A percentile compares a stretch with the other conserved stretches of the same genome.
Evolutionary conservation across 2,329 filamentous ascomycete genomes (phyloP).

Genomic region (Fusarium domesticum): DNA sequence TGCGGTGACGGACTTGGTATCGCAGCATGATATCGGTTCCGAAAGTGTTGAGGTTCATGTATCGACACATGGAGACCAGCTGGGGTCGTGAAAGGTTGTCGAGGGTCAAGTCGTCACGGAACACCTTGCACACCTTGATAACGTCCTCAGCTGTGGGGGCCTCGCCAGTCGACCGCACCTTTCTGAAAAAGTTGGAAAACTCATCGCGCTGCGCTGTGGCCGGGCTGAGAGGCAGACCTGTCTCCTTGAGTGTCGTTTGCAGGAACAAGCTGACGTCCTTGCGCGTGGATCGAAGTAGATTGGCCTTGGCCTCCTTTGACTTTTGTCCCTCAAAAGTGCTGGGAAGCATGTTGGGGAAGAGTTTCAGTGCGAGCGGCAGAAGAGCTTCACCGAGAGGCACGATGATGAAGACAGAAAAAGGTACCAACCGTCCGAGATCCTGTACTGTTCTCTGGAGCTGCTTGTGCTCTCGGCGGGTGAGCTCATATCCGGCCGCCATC

Average conservation of each 20-base stretch:
- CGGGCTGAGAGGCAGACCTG: slow-evolving; percentile 82
- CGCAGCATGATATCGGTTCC: slow-evolving; percentile 97
- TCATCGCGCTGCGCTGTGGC: slow-evolving; percentile 88
- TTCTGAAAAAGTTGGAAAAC: slow-evolving; percentile 95
- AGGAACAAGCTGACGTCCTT: slow-evolving; percentile 94
- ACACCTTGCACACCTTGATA: slow-evolving; percentile 98
- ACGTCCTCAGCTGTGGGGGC: slow-evolving; percentile 84
- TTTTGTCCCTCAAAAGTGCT: slow-evolving; percentile 95
- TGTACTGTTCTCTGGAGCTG: slow-evolving; percentile 92
- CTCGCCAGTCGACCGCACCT: slow-evolving; percentile 88
- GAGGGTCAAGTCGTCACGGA: slow-evolving; percentile 94
- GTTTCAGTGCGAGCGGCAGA: slow-evolving; percentile 82
- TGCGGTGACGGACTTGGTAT: slow-evolving; percentile 94
- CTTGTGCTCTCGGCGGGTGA: slow-evolving; percentile 87
- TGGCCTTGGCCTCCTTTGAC: slow-evolving; percentile 85
- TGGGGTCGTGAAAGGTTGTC: slow-evolving; percentile 96
- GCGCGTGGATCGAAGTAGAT: slow-evolving; percentile 74
- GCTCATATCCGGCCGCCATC: slow-evolving; percentile 97
- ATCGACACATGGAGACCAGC: slow-evolving; percentile 94
- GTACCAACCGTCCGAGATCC: slow-evolving; percentile 86
- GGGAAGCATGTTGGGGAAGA: slow-evolving; percentile 96
- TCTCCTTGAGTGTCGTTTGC: slow-evolving; percentile 83
- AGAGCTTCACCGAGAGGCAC: slow-evolving; percentile 94
- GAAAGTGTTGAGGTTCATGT: slow-evolving; percentile 97
- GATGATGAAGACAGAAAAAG: slow-evolving; percentile 95